phyloP scores from a whole-genome alignment of 2,329 filamentous ascomycete genomes.

The Scedosporium aurantiacum region DNA sequence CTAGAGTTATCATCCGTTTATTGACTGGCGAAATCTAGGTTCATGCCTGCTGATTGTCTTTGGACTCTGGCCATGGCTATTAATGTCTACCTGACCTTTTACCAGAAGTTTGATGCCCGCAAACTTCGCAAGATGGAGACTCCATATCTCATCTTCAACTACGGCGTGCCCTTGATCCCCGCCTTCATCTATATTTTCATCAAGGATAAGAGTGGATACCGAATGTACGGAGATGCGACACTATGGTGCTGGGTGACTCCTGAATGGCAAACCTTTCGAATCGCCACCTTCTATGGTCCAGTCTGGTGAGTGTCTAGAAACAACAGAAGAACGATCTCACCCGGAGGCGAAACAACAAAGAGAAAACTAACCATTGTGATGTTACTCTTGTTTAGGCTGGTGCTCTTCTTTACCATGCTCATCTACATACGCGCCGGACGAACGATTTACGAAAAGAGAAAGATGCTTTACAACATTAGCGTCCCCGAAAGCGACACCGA shows the following conservation, averaged over 20 bases:
- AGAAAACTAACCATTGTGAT: too few species aligned
- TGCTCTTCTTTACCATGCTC: slow-evolving; percentile 10
- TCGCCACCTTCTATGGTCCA: slow-evolving; percentile 59
- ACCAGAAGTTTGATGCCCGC: slow-evolving; percentile 52
- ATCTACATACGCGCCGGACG: slow-evolving; percentile 38
- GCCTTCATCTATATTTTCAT: slow-evolving; percentile 54
- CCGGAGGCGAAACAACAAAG: slow-evolving; percentile 13
- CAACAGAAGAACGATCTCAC: slow-evolving; percentile 9
- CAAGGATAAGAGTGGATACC: slow-evolving; percentile 30
- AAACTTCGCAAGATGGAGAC: slow-evolving; percentile 54
- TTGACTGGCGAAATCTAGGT: slow-evolving; percentile 34
- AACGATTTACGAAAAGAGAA: slow-evolving; percentile 51
- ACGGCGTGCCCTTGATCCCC: slow-evolving; percentile 57
- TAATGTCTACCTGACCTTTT: slow-evolving; percentile 72
- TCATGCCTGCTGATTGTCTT: slow-evolving; percentile 58
- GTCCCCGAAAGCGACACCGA: slow-evolving; percentile 30
- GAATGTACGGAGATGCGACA: slow-evolving; percentile 58
- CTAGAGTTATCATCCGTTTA: not conserved
- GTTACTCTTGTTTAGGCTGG: slow-evolving; percentile 8
- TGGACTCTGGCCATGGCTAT: slow-evolving; percentile 70
- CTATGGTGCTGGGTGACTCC: slow-evolving; percentile 69
- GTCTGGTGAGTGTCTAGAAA: too few species aligned
- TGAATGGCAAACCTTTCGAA: slow-evolving; percentile 55
- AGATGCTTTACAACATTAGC: slow-evolving; percentile 36
- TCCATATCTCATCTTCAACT: slow-evolving; percentile 55